Percentiles rank a stretch among this genome's conserved stretches.
Conservation (phyloP, 495 filamentous ascomycete species). For the Penicillium bialowiezense region DNA sequence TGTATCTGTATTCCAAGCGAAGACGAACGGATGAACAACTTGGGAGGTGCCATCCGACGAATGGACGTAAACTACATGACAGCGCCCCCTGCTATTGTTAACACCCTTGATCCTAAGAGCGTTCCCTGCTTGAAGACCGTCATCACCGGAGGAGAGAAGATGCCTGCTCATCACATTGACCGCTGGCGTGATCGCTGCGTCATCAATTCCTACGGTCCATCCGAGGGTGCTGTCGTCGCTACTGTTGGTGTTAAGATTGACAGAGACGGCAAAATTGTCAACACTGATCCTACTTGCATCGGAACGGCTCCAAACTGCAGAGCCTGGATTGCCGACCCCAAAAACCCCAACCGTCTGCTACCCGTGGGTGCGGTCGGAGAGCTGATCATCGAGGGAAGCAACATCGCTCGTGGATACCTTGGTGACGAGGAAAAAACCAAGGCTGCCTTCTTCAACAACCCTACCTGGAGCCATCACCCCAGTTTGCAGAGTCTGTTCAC, state of each 20-base stretch:
- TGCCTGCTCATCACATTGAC: conserved; percentile 41
- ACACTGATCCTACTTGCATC: conserved; percentile 37
- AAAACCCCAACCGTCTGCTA: conserved; percentile 53
- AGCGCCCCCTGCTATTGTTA: conserved; percentile 46
- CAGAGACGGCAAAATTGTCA: conserved; percentile 41
- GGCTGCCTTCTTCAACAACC: conserved; percentile 54
- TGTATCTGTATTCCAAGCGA: conserved; percentile 66
- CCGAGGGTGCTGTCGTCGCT: conserved; percentile 49
- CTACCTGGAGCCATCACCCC: conserved; percentile 41
- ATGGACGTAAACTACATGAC: conserved; percentile 40
- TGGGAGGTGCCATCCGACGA: conserved; percentile 38
- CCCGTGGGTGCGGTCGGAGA: conserved; percentile 65
- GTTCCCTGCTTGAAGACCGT: conserved; percentile 50
- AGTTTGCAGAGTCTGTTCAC: conserved; percentile 24
- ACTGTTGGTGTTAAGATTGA: conserved; percentile 39
- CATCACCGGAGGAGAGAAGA: conserved; percentile 56
- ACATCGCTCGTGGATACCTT: conserved; percentile 58
- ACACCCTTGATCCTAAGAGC: conserved; percentile 41
- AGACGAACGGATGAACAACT: conserved; percentile 49
- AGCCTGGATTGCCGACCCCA: conserved; percentile 60
- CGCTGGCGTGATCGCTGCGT: conserved; percentile 42
- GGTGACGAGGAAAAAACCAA: conserved; percentile 53
- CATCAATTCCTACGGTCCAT: conserved; percentile 56
- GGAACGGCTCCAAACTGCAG: conserved; percentile 37
- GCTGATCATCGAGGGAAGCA: conserved; percentile 60